Evolutionary conservation across 2,329 filamentous ascomycete genomes (phyloP).

Genomic region (Trichoderma sp.): DNA sequence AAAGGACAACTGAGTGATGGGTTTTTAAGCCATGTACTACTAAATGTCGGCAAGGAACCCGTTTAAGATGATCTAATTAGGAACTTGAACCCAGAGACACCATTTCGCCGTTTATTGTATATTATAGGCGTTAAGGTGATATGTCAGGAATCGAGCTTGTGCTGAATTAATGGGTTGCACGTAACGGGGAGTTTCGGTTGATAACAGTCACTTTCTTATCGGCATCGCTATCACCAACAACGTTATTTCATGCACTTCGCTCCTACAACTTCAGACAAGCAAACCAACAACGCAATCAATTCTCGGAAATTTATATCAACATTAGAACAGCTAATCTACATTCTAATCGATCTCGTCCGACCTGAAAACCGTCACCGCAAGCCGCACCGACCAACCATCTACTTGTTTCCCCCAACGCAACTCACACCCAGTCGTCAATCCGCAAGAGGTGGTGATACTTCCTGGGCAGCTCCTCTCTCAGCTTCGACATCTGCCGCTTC

Average conservation of each 20-base stretch:
- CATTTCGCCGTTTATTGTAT: too few species aligned
- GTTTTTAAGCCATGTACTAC: too few species aligned
- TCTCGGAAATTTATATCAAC: not conserved
- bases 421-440: not conserved
- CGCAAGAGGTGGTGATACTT: constrained; percentile 6
- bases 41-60: too few species aligned
- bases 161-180: too few species aligned
- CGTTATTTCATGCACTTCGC: not conserved
- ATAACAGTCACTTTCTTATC: not conserved
- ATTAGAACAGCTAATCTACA: not conserved
- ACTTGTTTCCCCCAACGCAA: too few species aligned
- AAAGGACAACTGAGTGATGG: too few species aligned
- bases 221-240: not conserved
- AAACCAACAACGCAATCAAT: not conserved
- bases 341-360: not conserved
- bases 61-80: too few species aligned
- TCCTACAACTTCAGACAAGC: not conserved
- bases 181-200: too few species aligned
- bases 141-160: too few species aligned
- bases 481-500: constrained; percentile 21
- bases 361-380: not conserved
- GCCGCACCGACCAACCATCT: not conserved
- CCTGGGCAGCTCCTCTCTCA: constrained; percentile 21
- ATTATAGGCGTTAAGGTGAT: too few species aligned
- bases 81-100: too few species aligned